Evolutionary conservation across 805 yeast genomes (phyloP).

Genomic region (Schwanniomyces yamadae): DNA sequence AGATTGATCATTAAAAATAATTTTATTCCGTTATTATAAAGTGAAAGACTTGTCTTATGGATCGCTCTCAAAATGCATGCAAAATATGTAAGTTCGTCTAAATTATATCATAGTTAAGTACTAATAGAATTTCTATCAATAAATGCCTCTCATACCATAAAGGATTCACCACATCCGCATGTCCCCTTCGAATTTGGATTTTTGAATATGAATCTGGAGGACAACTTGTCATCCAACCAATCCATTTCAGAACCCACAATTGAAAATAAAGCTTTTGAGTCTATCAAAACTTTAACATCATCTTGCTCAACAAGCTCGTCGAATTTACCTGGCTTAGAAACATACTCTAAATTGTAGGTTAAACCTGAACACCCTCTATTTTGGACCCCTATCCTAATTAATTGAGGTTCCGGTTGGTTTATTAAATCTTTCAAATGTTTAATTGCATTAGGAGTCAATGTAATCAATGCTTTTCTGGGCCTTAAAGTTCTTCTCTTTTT

Average conservation of each 20-base stretch:
- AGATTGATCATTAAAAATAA: too few species aligned
- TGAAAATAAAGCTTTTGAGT: constrained; percentile 92
- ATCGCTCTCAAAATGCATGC: too few species aligned
- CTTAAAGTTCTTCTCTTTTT: constrained; percentile 62
- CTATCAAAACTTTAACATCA: constrained; percentile 88
- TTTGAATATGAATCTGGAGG: constrained; percentile 85
- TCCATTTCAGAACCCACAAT: constrained; percentile 98
- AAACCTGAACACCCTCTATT: constrained; percentile 97
- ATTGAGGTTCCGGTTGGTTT: constrained; percentile 81
- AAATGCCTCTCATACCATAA: constrained; percentile 97
- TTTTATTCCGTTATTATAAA: too few species aligned
- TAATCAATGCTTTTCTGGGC: constrained; percentile 88
- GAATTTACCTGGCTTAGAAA: constrained; percentile 85
- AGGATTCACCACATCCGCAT: constrained; percentile 98
- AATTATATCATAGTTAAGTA: too few species aligned
- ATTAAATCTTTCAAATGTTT: constrained; percentile 64
- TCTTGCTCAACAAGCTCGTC: constrained; percentile 93
- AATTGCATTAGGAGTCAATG: constrained; percentile 74
- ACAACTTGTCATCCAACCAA: constrained; percentile 91
- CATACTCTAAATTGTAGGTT: constrained; percentile 88
- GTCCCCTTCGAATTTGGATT: constrained; percentile 98
- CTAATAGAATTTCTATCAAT: too few species aligned
- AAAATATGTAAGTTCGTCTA: too few species aligned
- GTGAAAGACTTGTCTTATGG: too few species aligned
- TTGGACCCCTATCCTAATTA: constrained; percentile 89